Percentiles rank a stretch among this genome's conserved stretches.
phyloP scores from a whole-genome alignment of 352 stramenopile genomes.

The Globisporangium canariense region DNA sequence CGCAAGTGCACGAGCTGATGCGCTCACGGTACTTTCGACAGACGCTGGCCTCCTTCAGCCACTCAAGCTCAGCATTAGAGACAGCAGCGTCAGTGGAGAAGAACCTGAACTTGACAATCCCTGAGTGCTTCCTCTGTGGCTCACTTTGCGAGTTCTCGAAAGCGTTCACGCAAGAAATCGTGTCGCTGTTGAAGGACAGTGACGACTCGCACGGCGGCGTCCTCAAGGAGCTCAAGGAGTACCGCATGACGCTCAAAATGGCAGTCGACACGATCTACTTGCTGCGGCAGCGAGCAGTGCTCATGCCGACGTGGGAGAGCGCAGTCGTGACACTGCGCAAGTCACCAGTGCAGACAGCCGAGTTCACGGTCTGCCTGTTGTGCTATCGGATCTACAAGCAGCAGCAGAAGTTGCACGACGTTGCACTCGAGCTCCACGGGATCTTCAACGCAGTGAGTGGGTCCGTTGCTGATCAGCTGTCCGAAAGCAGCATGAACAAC shows the following conservation, averaged over 20 bases:
- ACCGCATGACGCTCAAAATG: slow-evolving; percentile 82
- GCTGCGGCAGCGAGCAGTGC: slow-evolving; percentile 56
- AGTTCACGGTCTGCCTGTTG: slow-evolving; percentile 67
- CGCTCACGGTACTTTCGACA: slow-evolving; percentile 39
- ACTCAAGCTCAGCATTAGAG: background rate
- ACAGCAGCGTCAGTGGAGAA: background rate
- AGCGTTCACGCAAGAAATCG: slow-evolving; percentile 37
- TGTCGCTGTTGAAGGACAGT: slow-evolving; percentile 25
- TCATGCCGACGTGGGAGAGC: slow-evolving; percentile 56
- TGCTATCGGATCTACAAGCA: slow-evolving; percentile 81
- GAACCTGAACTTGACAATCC: slow-evolving; percentile 9
- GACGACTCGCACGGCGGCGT: slow-evolving; percentile 27
- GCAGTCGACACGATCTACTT: slow-evolving; percentile 61
- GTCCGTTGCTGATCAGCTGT: background rate
- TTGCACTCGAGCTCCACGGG: slow-evolving; percentile 44
- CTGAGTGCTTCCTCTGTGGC: slow-evolving; percentile 60
- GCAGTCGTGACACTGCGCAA: slow-evolving; percentile 40
- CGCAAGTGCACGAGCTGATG: slow-evolving; percentile 41
- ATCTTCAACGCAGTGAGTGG: slow-evolving; percentile 13
- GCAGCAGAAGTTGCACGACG: slow-evolving; percentile 43
- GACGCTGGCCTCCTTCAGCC: background rate
- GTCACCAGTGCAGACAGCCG: slow-evolving; percentile 27
- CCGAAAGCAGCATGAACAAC: background rate
- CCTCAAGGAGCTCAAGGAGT: slow-evolving; percentile 37
- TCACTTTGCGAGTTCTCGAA: slow-evolving; percentile 45